Base-by-base conservation (phyloP, 371 early-diverging fungal genomes). In the Zopfochytrium polystomum region DNA sequence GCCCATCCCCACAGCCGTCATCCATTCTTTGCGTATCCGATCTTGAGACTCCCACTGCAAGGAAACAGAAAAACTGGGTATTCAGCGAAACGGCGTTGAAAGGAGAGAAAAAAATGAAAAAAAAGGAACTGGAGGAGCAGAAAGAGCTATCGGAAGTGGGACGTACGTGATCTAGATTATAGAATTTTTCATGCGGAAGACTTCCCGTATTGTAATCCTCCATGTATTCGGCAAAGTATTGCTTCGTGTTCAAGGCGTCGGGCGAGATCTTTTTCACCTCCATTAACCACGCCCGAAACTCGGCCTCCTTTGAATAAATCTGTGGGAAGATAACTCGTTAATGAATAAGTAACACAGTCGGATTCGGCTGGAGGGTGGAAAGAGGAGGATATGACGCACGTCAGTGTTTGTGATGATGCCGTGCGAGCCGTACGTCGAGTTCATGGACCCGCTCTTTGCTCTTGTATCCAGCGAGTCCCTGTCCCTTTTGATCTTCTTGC, bases 201-300 rank as follows among this genome's bases (percentile, higher is more conserved):
- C 85, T 86, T 13, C 84, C 86, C 20, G 87, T 87, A 65, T 89
- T 89, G 74, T 76, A 89, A 60, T 87, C 89, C 61, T 89, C 89
- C 81, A 86, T 84, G 60, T 85, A 89, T 27, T 85, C 86, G 13
- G 74, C 44, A 65, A 87, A 87, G 55, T 83, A 63, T 32, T 83
- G 78, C 61, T 86, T 87, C 20, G 81, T 78, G 15, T 74, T 72
- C 13, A 86, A 52, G 2, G 74, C 77, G 56, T 85, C 85, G 0
- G 85, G 80, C 52, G 81, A 72, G 13, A 79, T 73, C 11, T 82
- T 65, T 65, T 87, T 87, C 33, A 87, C 81, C 57, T 89, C 87
- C 49, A 87, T 71, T 13, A 89, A 52, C 90, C 90, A 89, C 20
- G 86, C 80, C 59, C 87, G 83, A 53, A 86, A 87, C 73, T 89